A percentile compares a stretch with the other conserved stretches of the same genome.
Evolutionary conservation across 2,329 filamentous ascomycete genomes (phyloP).

Genomic region (Paradendryphiella salina): DNA sequence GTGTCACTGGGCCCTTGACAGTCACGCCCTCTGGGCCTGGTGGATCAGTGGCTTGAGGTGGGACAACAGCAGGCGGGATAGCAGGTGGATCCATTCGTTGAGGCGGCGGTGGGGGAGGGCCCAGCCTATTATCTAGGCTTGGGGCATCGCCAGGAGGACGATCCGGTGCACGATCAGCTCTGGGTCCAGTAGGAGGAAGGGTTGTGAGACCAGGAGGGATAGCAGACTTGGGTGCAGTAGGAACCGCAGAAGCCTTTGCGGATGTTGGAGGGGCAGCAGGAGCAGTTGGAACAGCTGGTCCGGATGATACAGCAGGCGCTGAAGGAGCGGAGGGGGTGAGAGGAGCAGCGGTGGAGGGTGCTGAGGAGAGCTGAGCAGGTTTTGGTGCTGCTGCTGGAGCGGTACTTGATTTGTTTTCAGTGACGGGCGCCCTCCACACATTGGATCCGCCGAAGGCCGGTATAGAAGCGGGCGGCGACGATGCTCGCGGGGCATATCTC

Average conservation of each 20-base stretch:
- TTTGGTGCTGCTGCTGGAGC: constrained; percentile 35
- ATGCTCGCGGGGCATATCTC: constrained; percentile 52
- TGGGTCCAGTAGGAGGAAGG: constrained; percentile 49
- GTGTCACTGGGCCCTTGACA: constrained; percentile 17
- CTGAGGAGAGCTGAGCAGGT: constrained; percentile 28
- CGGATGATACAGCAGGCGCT: constrained; percentile 22
- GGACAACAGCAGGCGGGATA: constrained; percentile 20
- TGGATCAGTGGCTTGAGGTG: constrained; percentile 11
- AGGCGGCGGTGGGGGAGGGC: constrained; percentile 21
- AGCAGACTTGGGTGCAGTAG: constrained; percentile 38
- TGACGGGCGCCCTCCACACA: constrained; percentile 49
- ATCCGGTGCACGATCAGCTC: constrained; percentile 43
- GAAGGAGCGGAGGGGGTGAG: constrained; percentile 22
- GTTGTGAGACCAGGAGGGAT: constrained; percentile 44
- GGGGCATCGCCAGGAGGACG: constrained; percentile 28
- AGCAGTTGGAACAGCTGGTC: constrained; percentile 17
- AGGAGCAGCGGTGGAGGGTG: constrained; percentile 21
- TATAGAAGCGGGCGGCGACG: constrained; percentile 59
- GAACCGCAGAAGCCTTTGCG: constrained; percentile 21
- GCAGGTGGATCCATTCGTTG: constrained; percentile 27
- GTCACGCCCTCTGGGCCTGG: constrained; percentile 18
- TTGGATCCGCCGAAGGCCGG: constrained; percentile 59
- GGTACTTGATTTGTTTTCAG: constrained; percentile 39
- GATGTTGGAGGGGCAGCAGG: constrained; percentile 24
- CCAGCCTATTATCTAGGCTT: constrained; percentile 25